Conservation (phyloP, 192 early-diverging fungal species). For the Blastocladiella britannica region DNA sequence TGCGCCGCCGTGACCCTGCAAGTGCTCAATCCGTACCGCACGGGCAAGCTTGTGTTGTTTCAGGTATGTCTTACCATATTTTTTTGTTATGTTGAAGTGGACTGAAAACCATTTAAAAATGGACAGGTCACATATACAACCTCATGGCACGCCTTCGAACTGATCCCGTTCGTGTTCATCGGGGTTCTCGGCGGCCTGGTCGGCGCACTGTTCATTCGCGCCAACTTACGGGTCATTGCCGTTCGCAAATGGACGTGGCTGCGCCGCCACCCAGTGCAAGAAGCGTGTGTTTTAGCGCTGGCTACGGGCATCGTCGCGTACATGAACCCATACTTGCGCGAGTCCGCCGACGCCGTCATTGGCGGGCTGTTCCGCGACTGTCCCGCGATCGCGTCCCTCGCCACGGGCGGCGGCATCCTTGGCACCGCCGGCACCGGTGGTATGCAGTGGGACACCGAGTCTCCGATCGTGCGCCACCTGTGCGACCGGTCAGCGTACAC, state of each 20-base stretch:
- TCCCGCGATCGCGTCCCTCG: slow-evolving; percentile 10
- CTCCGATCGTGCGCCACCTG: too few species aligned
- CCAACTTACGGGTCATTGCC: slow-evolving; percentile 44
- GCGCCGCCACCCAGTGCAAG: slow-evolving; percentile 42
- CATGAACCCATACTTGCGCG: slow-evolving; percentile 47
- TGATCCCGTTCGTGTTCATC: slow-evolving; percentile 61
- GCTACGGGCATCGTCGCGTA: slow-evolving; percentile 59
- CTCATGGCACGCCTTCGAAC: slow-evolving; percentile 81
- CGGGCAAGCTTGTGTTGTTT: slow-evolving; percentile 63
- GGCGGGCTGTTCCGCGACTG: slow-evolving; percentile 82
- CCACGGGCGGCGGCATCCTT: too few species aligned
- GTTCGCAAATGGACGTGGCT: slow-evolving; percentile 56
- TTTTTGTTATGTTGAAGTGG: slow-evolving; percentile 6
- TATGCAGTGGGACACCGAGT: too few species aligned
- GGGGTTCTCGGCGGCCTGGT: slow-evolving; percentile 66
- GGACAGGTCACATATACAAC: slow-evolving; percentile 75
- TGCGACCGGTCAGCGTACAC: too few species aligned
- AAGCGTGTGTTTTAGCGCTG: slow-evolving; percentile 46
- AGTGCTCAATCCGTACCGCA: slow-evolving; percentile 57
- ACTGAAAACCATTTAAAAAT: too few species aligned
- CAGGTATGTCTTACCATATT: slow-evolving; percentile 11
- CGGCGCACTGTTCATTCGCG: slow-evolving; percentile 52
- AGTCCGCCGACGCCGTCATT: slow-evolving; percentile 66
- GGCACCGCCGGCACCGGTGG: too few species aligned
- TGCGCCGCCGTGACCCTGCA: slow-evolving; percentile 69